Evolutionary conservation across 169 alveolate genomes (phyloP), one percentile per base, ranked within the genome.

Genomic region (Babesia bovis): DNA sequence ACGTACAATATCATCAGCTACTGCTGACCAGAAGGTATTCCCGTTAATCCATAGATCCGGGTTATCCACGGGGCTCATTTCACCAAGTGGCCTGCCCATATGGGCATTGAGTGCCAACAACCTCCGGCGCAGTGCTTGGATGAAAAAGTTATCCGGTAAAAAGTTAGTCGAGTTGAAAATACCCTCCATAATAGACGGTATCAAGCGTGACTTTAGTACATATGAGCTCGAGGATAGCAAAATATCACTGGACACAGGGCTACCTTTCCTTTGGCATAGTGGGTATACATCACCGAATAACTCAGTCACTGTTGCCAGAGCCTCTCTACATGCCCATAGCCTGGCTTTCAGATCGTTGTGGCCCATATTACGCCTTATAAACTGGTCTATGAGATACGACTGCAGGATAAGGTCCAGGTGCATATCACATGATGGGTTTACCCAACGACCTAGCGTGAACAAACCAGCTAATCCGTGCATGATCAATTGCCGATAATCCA

Each of bases 401-500:
- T 81, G 88, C 21, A 71, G 66, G 78, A 81, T 81, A 25, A 70
- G 32, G 51, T 81, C 66, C 21, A 81, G 47, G 60, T 81, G 79
- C 82, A 70, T 42, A 32, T 81, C 85, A 13, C 71, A 55, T 13
- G 84, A 56, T 7, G 88, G 72, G 41, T 68, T 57, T 17, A 65
- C 51, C 66, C 72, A 44, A 21, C 38, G 25, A n/a, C 32, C 52
- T 25, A 72, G 19, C 53, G 42, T 53, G 71, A 42, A 71, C 53
- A 65, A 60, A n/a, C 44, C 28, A 12, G 83, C 51, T 51, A 81
- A 36, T 4, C 84, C 88, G 21, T 47, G 32, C 3, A 79, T 79
- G 28, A 81, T 23, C 51, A 41, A 67, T 9, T 63, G 40, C 32
- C 84, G n/a, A 19, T 52, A 57, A 25, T 81, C 79, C n/a, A 71